Conservation (phyloP, 179 eudicot species). For the Spinacia oleracea region DNA sequence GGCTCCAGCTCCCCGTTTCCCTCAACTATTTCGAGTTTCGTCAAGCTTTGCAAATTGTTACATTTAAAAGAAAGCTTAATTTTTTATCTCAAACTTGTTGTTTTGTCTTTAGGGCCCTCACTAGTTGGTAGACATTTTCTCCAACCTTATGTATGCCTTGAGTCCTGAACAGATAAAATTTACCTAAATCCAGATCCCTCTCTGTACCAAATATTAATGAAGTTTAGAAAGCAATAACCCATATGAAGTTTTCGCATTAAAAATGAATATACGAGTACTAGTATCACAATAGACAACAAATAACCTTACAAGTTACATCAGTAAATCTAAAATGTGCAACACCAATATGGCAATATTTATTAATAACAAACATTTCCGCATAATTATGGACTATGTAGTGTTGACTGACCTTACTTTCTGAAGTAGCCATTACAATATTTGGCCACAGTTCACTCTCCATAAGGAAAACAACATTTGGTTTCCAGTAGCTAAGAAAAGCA, state of each 20-base stretch:
- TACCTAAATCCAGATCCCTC: too few species aligned
- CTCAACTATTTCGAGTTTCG: not conserved
- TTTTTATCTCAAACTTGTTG: not conserved
- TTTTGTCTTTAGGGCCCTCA: not conserved
- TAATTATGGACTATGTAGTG: not conserved
- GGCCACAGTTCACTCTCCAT: conserved; percentile 99
- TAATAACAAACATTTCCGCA: not conserved
- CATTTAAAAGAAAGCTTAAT: not conserved
- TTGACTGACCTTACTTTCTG: conserved; percentile 62
- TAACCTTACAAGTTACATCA: not conserved
- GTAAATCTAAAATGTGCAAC: not conserved
- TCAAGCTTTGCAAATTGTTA: not conserved
- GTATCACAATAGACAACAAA: not conserved
- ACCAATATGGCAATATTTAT: not conserved
- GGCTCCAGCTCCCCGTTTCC: not conserved
- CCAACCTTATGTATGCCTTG: not conserved
- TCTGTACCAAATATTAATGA: not conserved
- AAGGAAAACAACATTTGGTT: conserved; percentile 71
- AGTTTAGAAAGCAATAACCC: not conserved
- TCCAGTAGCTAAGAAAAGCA: conserved; percentile 84
- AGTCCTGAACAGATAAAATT: too few species aligned
- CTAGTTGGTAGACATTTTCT: too few species aligned
- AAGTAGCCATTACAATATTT: conserved; percentile 80
- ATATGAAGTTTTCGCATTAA: not conserved
- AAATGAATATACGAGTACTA: not conserved